These are phyloP conservation scores for Thozetella sp. DNA, from an alignment of 495 filamentous ascomycete species.

Conservation along the genomic window DNA sequence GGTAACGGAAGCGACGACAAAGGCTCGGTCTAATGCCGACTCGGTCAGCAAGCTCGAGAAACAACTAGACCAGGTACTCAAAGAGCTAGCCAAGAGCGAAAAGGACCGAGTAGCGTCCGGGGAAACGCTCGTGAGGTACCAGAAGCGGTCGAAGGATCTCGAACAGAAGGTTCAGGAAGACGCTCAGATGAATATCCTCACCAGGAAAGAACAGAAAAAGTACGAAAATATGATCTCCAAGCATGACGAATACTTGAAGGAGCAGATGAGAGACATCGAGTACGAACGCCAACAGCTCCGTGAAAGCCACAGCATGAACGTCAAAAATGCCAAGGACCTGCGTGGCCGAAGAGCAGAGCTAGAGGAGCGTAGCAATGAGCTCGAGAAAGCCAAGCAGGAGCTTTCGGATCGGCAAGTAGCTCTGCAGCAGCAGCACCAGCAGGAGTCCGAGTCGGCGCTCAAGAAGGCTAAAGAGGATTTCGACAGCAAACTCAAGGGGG, in stretches of 20 bases:
- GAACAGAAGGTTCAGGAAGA: neutral
- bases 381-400: neutral
- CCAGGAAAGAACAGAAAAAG: neutral
- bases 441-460: neutral
- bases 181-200: neutral
- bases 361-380: neutral
- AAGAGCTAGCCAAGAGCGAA: neutral
- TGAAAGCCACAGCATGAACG: neutral
- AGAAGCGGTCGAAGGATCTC: neutral
- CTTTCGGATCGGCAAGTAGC: no score
- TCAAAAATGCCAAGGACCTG: neutral
- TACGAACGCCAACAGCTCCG: neutral
- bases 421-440: neutral
- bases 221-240: conserved; percentile 6
- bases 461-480: conserved; percentile 1
- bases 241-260: neutral
- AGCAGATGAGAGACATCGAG: neutral
- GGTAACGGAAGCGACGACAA: no score
- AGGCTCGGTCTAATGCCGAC: no score
- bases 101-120: neutral
- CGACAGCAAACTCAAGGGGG: neutral
- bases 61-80: neutral
- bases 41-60: neutral
- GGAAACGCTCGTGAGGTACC: no score
- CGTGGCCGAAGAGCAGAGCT: neutral